Base-by-base conservation (phyloP, 108 stramenopile genomes). In the Conticribra guillardii region DNA sequence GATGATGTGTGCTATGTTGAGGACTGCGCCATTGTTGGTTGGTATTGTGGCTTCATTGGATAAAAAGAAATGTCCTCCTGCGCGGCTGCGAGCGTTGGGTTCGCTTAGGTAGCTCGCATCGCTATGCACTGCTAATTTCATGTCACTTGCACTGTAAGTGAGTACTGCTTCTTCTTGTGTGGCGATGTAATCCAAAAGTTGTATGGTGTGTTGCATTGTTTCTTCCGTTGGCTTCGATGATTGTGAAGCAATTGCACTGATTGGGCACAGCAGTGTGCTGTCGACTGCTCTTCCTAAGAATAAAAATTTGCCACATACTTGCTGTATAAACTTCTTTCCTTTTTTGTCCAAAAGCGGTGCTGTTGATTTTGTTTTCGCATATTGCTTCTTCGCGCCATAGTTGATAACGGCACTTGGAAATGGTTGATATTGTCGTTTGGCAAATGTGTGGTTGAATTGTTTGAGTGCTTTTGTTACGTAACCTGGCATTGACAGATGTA, bases 271-370 rank as follows among this genome's bases (percentile, higher is more conserved):
- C 57, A 76, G 71, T 44, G 79, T 72, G 33, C 15, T 23, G 46
- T 84, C 79, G 37, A 79, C 60, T 14, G 71, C 74, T 27, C 76
- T 60, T 14, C 74, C 32, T n/a, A 81, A 85, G 47, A 46, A 85
- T 17, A 79, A 56, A 19, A 79, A 55, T 28, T 37, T 37, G 4
- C 84, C 79, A 21, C 74, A 28, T 5, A 84, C 56, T 68, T 80
- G 52, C 50, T 76, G 74, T 11, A 84, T 31, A 22, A 46, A 58
- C 37, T 54, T 75, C 29, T 60, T 76, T 52, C 34, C 64, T 14
- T n/a, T 41, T 14, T 27, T 33, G 31, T 70, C 52, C 18, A 72
- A 41, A 16, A n/a, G 56, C 3, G 68, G 74, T 31, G 79, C 34
- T 16, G 11, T 33, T 34, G 80, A 69, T 19, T 23, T n/a, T 29